A percentile compares a stretch with the other conserved stretches of the same genome.
These are phyloP conservation scores for Hortaea werneckii DNA, from an alignment of 2,329 filamentous ascomycete species.

Conservation along the genomic window DNA sequence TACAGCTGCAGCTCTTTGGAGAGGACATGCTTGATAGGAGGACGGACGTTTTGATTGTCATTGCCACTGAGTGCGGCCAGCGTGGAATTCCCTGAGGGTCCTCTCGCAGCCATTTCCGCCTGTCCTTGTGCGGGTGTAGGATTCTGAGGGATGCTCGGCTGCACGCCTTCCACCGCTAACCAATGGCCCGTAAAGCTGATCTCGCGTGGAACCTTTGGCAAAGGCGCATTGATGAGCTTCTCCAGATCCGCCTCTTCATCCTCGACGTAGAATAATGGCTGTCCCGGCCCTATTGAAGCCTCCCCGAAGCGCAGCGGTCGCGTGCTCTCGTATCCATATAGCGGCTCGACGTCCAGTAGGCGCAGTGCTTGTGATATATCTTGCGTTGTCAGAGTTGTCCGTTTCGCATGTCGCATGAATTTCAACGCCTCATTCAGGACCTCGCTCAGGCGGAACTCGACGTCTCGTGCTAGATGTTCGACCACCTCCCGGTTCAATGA, in stretches of 20 bases:
- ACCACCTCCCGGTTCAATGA: constrained; percentile 75
- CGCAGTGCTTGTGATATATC: constrained; percentile 80
- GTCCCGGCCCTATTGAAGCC: constrained; percentile 82
- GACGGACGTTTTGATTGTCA: constrained; percentile 75
- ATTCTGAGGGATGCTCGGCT: constrained; percentile 93
- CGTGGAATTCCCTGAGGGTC: constrained; percentile 74
- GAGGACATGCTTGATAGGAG: constrained; percentile 88
- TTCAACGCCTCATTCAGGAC: constrained; percentile 89
- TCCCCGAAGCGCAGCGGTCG: constrained; percentile 84
- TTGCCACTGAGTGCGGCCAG: constrained; percentile 74
- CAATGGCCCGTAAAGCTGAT: constrained; percentile 92
- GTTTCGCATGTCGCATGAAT: constrained; percentile 85
- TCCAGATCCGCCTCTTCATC: constrained; percentile 99
- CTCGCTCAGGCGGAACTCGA: constrained; percentile 89
- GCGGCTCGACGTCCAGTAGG: constrained; percentile 82
- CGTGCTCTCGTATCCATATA: constrained; percentile 93
- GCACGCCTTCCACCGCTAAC: constrained; percentile 94
- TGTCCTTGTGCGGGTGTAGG: constrained; percentile 62
- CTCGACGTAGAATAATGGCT: constrained; percentile 93
- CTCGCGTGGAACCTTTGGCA: constrained; percentile 90
- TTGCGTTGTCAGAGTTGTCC: constrained; percentile 78
- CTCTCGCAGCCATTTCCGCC: constrained; percentile 81
- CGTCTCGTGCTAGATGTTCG: constrained; percentile 80
- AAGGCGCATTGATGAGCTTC: constrained; percentile 90
- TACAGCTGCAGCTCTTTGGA: constrained; percentile 94